phyloP scores from a whole-genome alignment of 805 yeast species.

The Wickerhamomyces kurtzmanii region DNA sequence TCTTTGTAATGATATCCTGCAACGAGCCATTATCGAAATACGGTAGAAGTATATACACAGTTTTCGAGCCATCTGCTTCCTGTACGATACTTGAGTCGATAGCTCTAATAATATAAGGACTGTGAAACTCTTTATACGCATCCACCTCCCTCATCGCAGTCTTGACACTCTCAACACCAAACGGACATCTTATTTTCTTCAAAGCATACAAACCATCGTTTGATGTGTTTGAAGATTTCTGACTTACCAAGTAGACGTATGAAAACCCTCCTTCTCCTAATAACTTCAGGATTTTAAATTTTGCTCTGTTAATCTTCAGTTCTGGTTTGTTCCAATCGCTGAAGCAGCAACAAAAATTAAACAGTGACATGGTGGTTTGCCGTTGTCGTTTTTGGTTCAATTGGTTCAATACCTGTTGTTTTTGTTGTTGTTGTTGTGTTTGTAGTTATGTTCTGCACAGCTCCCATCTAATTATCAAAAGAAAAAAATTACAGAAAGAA shows the following conservation, averaged over 20 bases:
- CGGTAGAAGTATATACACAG: slow-evolving; percentile 73
- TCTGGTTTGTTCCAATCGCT: slow-evolving; percentile 34
- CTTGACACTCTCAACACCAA: slow-evolving; percentile 68
- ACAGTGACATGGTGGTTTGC: too few relatives aligned
- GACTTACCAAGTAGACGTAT: slow-evolving; percentile 77
- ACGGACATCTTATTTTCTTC: slow-evolving; percentile 82
- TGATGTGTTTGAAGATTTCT: slow-evolving; percentile 30
- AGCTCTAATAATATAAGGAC: slow-evolving; percentile 58
- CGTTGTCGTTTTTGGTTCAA: too few relatives aligned
- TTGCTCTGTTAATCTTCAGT: slow-evolving; percentile 49
- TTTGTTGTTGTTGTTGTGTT: too few relatives aligned
- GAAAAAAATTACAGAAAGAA: too few relatives aligned
- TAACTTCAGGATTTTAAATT: slow-evolving; percentile 55
- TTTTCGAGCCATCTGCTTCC: slow-evolving; percentile 72
- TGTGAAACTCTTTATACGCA: slow-evolving; percentile 58
- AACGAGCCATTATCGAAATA: slow-evolving; percentile 64
- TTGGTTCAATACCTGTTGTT: too few relatives aligned
- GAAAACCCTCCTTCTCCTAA: slow-evolving; percentile 89
- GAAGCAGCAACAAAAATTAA: slow-evolving; percentile 14
- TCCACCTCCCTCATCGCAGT: slow-evolving; percentile 72
- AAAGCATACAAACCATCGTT: slow-evolving; percentile 53
- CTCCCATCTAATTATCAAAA: too few relatives aligned
- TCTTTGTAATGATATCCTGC: slow-evolving; percentile 67
- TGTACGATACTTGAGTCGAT: slow-evolving; percentile 65
- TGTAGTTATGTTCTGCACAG: too few relatives aligned